Base-by-base conservation (phyloP, 164 flowering plant species). In the Annona cherimola region DNA sequence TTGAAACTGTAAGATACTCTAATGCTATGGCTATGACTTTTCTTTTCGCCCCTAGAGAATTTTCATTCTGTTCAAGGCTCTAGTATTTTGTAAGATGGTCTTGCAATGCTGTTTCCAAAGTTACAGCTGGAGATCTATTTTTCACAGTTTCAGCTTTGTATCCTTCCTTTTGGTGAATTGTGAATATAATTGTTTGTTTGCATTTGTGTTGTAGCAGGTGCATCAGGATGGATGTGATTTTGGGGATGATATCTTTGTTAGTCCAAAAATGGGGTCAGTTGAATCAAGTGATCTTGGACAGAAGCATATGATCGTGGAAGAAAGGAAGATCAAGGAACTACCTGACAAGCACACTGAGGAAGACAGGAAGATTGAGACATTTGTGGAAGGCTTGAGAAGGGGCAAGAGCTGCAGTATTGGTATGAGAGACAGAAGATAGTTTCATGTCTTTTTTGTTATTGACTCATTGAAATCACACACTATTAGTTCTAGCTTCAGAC, bases 211-310 rank as follows among this genome's bases (percentile, higher is more conserved):
- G 73, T 74, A 96, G 97, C 80, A 82, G 44, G 95, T 88, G 61
- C 96, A 91, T 59, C 71, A 83, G 4, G 96, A 91, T 46, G 91
- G 92, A 90, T 94, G 91, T 83, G 97, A 90, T 67, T 92, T 93
- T 86, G 97, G 95, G 40, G 86, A 84, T 83, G 98, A 96, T 78
- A 78, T 93, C 40, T 93, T 93, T 81, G 86, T 91, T 12, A 86
- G 87, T 76, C 96, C 98, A 61, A 95, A 90, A 71, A 81, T 73
- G 7, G 45, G 74, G n/a, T 90, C 88, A 54, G 84, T 77, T 45
- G 91, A 82, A 61, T 73, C 84, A 7, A 83, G 77, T 66, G 79
- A 80, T 73, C 83, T 75, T 4, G 63, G 76, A 46, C 88, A 77
- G 67, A 96, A 87, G 77, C 86, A 81, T 3, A 85, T 76, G 81